Base-by-base conservation (phyloP, 768 basidiomycete species). In the Flagelloscypha sp. region DNA sequence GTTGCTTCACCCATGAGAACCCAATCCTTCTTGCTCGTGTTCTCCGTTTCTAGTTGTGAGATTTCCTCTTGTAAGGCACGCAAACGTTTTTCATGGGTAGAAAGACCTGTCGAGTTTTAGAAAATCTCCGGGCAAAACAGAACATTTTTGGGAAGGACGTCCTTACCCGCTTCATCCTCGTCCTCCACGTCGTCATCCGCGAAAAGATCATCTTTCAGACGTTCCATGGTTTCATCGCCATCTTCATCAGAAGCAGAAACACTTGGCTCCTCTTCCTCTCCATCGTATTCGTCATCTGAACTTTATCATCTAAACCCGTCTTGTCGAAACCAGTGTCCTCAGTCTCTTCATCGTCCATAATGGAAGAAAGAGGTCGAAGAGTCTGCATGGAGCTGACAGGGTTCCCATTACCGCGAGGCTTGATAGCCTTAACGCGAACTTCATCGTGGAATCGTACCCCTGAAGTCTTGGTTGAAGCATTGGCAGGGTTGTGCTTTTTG, bases 21-120 rank as follows among this genome's bases (percentile, higher is more conserved):
- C 95, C 95, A 99, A 41, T 88, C 80, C 58, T 97, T 97, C 33
- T 76, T 69, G 2, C 76, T 79, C 34, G 94, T 74, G 55, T 94
- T 98, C 56, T 90, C 82, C 1, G 75, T 64, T 54, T 98, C 95
- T 23, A 98, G 65, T 13, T 74, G 58, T 6, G 76, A 57, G 33
- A 99, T 97, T 56, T 98, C 81, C 40, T 82, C 70, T 19, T 68
- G 71, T 12, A 98, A 62, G 1, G 72, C 72, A 4, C 74, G 65
- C 60, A 84, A 70, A n/a, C 86, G 77, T 47, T 72, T 79, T 58
- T 94, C 81, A 50, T 93, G 75, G 1, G 79, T 76, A 0, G 90
- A 83, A 33, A 89, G 55, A 50, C 76, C 77, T 79, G 33, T 24
- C 15, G 22, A 37, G n/a, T n/a, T n/a, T n/a, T n/a, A n/a, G 29